Base-by-base conservation (phyloP, 2,329 filamentous ascomycete genomes). In the Fusarium musae region DNA sequence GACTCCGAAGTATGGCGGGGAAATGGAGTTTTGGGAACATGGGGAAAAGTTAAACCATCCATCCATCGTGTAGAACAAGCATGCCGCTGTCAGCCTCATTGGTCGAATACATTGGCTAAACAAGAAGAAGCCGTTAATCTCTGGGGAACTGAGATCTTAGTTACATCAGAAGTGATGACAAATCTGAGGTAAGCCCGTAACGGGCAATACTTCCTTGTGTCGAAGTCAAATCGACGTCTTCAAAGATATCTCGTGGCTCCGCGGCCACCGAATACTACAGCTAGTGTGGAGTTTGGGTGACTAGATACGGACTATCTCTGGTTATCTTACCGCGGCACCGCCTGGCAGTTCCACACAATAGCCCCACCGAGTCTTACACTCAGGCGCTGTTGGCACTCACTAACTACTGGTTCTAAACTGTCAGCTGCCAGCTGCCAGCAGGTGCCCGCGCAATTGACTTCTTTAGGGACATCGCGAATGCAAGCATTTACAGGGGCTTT, bases 11-110 rank as follows among this genome's bases (percentile, higher is more conserved):
- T 26, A 70, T 53, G 70, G 60, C 37, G 63, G 44, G 56, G 59
- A 56, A 64, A 63, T 72, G 73, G 76, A 76, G 73, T 78, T 78
- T 73, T 77, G 69, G 75, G 72, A 71, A 68, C 59, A 72, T 70
- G 68, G 59, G 58, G 58, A 77, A 78, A 78, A 76, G 75, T 74
- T 58, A 66, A 75, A 64, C 52, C 62, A 66, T 68, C 40, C 28
- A 49, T 58, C 56, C 42, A 67, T 52, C 65, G 59, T 70, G 69
- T 78, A 78, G 75, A 78, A 71, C 65, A 73, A 76, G 61, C 66
- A 73, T 70, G 56, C n/a, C 57, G 44, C 60, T 70, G 63, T 54
- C 59, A 61, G 60, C 72, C 49, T 56, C 59, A 53, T 62, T 62
- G 59, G 52, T 47, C 53, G 63, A 62, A 62, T 58, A 42, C 30